Base-by-base conservation (phyloP, 148 eudicot species). In the Agrostemma githago region DNA sequence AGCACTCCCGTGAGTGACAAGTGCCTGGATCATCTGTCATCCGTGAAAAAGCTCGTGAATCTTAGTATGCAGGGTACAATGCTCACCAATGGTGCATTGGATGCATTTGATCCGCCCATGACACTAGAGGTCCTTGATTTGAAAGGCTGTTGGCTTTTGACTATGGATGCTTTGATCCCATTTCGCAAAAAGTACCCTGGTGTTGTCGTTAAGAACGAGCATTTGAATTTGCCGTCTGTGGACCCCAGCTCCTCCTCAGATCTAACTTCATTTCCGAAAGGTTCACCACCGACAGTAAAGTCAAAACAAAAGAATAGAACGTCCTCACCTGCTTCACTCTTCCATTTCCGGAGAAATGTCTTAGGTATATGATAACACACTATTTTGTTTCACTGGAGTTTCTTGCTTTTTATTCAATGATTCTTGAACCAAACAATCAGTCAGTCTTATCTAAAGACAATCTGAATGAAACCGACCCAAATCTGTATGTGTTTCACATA, bases 71-170 rank as follows among this genome's bases (percentile, higher is more conserved):
- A 69, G 7, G 88, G 87, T 82, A 88, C 89, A 68, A 83, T 95
- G 72, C 78, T 95, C 75, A 88, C 92, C 8, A 79, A 87, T 80
- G 81, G 79, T 34, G 90, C 87, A 66, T 83, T 94, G 48, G 84
- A 74, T 67, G 73, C 72, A 40, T 92, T 94, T 72, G 66, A 80
- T 60, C 97, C 96, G 16, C 92, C 93, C 3, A 56, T 75, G 34
- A 81, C 81, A 10, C 77, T 95, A 4, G 77, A 81, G 78, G 81
- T 79, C 10, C 86, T 89, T 44, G 96, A 92, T 75, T 72, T 90
- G 80, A 80, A 80, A 51, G 96, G 89, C 34, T 92, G 96, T 79
- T 95, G 97, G 98, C 93, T 95, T 44, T 80, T 95, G 72, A 88
- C 97, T 8, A 46, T 74, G 79, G 90, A 90, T 58, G 84, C 72